Percentiles rank a stretch among this genome's conserved stretches.
Conservation (phyloP, 768 basidiomycete genomes). For the Lanmaoa pseudosensibilis region DNA sequence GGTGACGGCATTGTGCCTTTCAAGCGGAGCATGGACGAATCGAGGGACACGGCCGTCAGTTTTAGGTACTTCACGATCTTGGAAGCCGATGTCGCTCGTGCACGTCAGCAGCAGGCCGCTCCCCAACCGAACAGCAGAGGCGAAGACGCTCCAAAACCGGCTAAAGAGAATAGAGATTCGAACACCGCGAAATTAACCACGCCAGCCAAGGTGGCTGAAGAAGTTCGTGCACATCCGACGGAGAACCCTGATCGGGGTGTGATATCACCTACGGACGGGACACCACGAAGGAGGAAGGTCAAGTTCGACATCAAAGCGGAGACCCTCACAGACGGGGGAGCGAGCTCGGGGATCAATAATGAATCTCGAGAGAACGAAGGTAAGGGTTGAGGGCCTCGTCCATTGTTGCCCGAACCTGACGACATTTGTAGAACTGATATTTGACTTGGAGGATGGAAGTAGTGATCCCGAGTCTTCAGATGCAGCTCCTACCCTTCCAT, state of each 20-base stretch:
- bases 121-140: conserved; percentile 7
- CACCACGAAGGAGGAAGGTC: conserved; percentile 59
- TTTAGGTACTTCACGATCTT: conserved; percentile 47
- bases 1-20: conserved; percentile 36
- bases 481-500: conserved; percentile 39
- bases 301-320: conserved; percentile 70
- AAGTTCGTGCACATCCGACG: conserved; percentile 11
- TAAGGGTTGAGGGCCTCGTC: conserved; percentile 26
- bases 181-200: conserved; percentile 12
- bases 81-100: conserved; percentile 39
- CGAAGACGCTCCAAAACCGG: conserved; percentile 9
- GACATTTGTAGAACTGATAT: conserved; percentile 56
- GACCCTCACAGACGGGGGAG: conserved; percentile 46
- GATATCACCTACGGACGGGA: conserved; percentile 32
- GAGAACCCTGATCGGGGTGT: conserved; percentile 22
- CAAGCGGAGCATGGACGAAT: conserved; percentile 48
- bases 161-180: conserved; percentile 12
- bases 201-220: conserved; percentile 11
- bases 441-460: conserved; percentile 62
- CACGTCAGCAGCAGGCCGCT: conserved; percentile 19
- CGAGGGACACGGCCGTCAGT: conserved; percentile 46
- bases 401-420: conserved; percentile 3
- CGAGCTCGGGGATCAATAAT: conserved; percentile 34
- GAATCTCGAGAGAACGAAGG: conserved; percentile 45
- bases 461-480: conserved; percentile 33